These are phyloP conservation scores for Taxillus chinensis DNA, from an alignment of 164 flowering plant species.

Conservation along the genomic window DNA sequence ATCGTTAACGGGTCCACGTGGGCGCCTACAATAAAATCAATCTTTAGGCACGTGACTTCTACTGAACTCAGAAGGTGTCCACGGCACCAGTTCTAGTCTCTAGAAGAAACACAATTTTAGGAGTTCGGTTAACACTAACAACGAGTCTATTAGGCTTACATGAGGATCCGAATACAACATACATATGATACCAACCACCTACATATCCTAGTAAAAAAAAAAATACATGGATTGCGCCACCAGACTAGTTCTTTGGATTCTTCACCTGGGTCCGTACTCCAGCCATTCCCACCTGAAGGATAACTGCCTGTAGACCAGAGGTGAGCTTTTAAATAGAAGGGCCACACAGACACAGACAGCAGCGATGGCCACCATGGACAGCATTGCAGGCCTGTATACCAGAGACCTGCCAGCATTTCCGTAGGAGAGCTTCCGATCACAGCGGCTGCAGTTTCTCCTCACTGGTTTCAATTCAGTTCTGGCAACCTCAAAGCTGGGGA, in stretches of 20 bases:
- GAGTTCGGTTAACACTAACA: too few relatives aligned
- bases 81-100: slow-evolving; percentile 1
- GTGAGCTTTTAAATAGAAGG: slow-evolving; percentile 18
- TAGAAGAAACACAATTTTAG: too few relatives aligned
- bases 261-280: slow-evolving; percentile 39
- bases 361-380: slow-evolving; percentile 11
- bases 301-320: neutral
- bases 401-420: neutral
- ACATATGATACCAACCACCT: too few relatives aligned
- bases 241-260: too few relatives aligned
- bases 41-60: neutral
- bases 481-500: neutral
- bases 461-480: neutral
- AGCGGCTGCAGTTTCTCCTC: slow-evolving; percentile 16
- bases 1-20: too few relatives aligned
- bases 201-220: too few relatives aligned
- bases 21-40: neutral
- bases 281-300: slow-evolving; percentile 19
- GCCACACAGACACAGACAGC: slow-evolving; percentile 15
- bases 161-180: too few relatives aligned
- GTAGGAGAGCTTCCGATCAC: neutral
- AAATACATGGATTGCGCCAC: too few relatives aligned
- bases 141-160: too few relatives aligned
- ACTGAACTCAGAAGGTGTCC: slow-evolving; percentile 4
- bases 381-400: slow-evolving; percentile 13